Conservation (phyloP, 1,284 basidiomycete species). For the Ustilago vetiveriae region DNA sequence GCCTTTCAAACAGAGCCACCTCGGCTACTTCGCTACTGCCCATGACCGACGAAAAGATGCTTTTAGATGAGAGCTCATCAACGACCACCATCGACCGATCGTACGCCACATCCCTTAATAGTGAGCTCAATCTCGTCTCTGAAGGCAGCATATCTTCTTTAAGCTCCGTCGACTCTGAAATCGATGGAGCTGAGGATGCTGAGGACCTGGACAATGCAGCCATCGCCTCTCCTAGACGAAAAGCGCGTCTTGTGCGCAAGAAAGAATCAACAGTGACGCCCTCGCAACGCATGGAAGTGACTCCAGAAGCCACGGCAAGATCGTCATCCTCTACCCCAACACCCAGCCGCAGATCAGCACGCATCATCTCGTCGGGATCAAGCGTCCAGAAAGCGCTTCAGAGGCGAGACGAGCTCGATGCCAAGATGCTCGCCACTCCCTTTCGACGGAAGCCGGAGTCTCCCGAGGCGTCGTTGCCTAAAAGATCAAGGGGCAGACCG, state of each 20-base stretch:
- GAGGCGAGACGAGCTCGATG: conserved; percentile 45
- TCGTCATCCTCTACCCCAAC: conserved; percentile 18
- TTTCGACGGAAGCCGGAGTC: conserved; percentile 17
- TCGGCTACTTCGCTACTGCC: too few species aligned
- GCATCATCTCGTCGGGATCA: conserved; percentile 38
- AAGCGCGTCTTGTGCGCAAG: not conserved
- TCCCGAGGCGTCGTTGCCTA: conserved; percentile 8
- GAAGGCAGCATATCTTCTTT: conserved; percentile 29
- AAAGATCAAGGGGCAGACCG: conserved; percentile 16
- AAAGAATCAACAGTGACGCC: not conserved
- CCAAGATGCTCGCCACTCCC: conserved; percentile 23
- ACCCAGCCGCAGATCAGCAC: conserved; percentile 38
- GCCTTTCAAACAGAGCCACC: not conserved
- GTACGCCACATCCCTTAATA: conserved; percentile 28
- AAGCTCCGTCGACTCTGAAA: conserved; percentile 30
- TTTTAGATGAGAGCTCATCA: conserved; percentile 10
- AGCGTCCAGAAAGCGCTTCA: conserved; percentile 42
- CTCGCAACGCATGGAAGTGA: conserved; percentile 2
- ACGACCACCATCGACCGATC: conserved; percentile 18
- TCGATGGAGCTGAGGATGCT: conserved; percentile 5
- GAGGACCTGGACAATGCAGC: not conserved
- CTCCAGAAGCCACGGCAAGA: not conserved
- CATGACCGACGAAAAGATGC: conserved; percentile 2
- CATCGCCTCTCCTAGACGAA: not conserved
- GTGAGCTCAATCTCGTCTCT: conserved; percentile 18